These are phyloP conservation scores for Coemansia javaensis DNA, from an alignment of 192 early-diverging fungal species.

Conservation along the genomic window DNA sequence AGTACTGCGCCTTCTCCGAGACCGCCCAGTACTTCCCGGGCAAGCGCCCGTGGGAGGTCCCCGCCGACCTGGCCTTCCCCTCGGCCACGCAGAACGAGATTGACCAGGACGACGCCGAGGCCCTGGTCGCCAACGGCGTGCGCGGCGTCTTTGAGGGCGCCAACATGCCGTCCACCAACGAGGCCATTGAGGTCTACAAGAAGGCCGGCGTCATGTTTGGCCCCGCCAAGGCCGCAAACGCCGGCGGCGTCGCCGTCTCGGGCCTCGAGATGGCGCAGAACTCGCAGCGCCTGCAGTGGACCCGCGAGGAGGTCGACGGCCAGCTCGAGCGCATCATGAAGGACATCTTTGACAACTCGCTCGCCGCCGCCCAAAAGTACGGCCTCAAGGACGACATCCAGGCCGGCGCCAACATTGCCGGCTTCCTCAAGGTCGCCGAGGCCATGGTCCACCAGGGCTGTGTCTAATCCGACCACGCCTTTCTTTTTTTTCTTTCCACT, in stretches of 20 bases:
- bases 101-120: slow-evolving; percentile 53
- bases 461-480: slow-evolving; percentile 17
- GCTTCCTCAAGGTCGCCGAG: slow-evolving; percentile 56
- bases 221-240: slow-evolving; percentile 57
- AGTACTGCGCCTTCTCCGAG: slow-evolving; percentile 48
- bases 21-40: slow-evolving; percentile 51
- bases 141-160: slow-evolving; percentile 52
- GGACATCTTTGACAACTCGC: slow-evolving; percentile 55
- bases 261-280: slow-evolving; percentile 59
- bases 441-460: slow-evolving; percentile 55
- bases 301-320: slow-evolving; percentile 51
- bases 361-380: slow-evolving; percentile 46
- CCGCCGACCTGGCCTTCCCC: slow-evolving; percentile 53
- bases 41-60: slow-evolving; percentile 54
- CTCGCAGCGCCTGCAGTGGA: slow-evolving; percentile 54
- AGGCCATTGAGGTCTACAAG: slow-evolving; percentile 55
- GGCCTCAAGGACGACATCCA: slow-evolving; percentile 48
- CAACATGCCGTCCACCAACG: slow-evolving; percentile 56
- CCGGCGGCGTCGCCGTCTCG: slow-evolving; percentile 55
- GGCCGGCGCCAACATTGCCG: slow-evolving; percentile 58
- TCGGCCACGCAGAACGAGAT: slow-evolving; percentile 57
- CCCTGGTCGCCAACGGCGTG: slow-evolving; percentile 51
- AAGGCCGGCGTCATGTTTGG: slow-evolving; percentile 45
- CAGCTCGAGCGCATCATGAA: slow-evolving; percentile 55
- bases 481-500: neutral